A percentile compares a stretch with the other conserved stretches of the same genome.
Evolutionary conservation across 371 early-diverging fungal genomes (phyloP).

Genomic region (Mucor irregularis): DNA sequence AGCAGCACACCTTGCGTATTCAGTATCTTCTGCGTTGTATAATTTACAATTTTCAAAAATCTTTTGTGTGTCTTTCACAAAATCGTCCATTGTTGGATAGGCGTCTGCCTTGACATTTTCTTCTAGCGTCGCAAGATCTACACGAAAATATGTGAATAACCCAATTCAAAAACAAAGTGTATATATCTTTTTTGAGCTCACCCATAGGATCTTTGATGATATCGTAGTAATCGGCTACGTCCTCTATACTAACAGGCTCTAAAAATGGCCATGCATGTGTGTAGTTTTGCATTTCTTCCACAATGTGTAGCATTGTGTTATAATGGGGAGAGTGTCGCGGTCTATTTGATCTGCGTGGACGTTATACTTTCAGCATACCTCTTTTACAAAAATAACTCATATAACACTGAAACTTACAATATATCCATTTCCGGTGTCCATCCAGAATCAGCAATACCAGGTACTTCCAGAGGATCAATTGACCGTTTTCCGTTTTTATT

Average conservation of each 20-base stretch:
- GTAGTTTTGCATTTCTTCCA: constrained; percentile 77
- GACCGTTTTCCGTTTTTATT: constrained; percentile 44
- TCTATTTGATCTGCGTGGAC: constrained; percentile 52
- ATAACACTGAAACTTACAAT: constrained; percentile 44
- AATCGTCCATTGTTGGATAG: constrained; percentile 47
- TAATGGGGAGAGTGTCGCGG: constrained; percentile 59
- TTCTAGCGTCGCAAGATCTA: constrained; percentile 63
- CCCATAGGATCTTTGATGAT: constrained; percentile 99
- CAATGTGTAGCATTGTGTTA: constrained; percentile 72
- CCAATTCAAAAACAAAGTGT: no score
- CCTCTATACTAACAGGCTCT: constrained; percentile 91
- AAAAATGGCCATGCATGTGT: constrained; percentile 97
- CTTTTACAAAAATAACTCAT: no score
- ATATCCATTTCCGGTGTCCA: constrained; percentile 91
- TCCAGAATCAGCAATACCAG: constrained; percentile 88
- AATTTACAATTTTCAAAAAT: constrained; percentile 53
- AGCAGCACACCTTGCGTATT: constrained; percentile 67
- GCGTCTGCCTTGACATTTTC: constrained; percentile 56
- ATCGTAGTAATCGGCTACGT: constrained; percentile 96
- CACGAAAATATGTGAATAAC: no score
- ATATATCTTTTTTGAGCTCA: constrained; percentile 28
- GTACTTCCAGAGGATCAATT: constrained; percentile 64
- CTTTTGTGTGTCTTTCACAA: constrained; percentile 37
- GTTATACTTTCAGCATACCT: not conserved
- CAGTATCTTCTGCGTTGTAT: constrained; percentile 66